Conservation (phyloP, 139 green algal genomes). For the Coelastrella sp. region DNA sequence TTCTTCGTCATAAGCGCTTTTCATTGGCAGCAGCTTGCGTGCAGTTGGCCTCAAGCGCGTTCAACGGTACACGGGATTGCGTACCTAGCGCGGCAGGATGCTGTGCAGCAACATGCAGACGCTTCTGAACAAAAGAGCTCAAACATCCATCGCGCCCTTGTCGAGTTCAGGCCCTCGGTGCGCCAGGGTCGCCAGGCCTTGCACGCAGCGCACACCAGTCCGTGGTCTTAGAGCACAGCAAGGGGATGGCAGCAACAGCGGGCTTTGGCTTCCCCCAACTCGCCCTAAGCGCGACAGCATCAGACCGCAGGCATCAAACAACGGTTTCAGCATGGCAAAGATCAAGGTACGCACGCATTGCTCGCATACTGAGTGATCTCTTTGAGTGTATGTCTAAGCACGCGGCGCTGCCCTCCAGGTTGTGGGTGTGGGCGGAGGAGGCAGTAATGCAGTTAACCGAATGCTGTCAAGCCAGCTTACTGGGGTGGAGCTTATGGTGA, state of each 20-base stretch:
- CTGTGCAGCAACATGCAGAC: slow-evolving; percentile 1
- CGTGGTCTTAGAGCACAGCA: background rate
- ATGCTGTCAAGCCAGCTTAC: slow-evolving; percentile 87
- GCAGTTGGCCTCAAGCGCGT: no score
- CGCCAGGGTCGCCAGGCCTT: background rate
- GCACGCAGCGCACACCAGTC: background rate
- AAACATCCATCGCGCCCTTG: slow-evolving; percentile 2
- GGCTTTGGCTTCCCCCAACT: slow-evolving; percentile 36
- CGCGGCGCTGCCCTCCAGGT: slow-evolving; percentile 73
- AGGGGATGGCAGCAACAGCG: background rate
- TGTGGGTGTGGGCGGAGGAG: slow-evolving; percentile 94
- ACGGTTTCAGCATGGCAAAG: slow-evolving; percentile 17
- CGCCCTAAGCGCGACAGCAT: background rate
- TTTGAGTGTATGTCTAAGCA: background rate
- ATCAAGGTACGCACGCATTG: slow-evolving; percentile 28
- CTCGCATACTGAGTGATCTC: background rate
- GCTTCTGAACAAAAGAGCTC: background rate
- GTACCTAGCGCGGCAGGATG: background rate
- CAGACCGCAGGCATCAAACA: slow-evolving; percentile 8
- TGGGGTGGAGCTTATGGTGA: slow-evolving; percentile 95
- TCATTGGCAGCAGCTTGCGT: background rate
- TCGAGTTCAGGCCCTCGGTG: background rate
- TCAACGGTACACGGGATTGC: no score
- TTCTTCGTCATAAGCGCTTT: background rate
- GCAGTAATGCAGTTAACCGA: slow-evolving; percentile 96